These are phyloP conservation scores for Lipomyces mesembrius DNA, from an alignment of 805 yeast genomes.

Conservation along the genomic window DNA sequence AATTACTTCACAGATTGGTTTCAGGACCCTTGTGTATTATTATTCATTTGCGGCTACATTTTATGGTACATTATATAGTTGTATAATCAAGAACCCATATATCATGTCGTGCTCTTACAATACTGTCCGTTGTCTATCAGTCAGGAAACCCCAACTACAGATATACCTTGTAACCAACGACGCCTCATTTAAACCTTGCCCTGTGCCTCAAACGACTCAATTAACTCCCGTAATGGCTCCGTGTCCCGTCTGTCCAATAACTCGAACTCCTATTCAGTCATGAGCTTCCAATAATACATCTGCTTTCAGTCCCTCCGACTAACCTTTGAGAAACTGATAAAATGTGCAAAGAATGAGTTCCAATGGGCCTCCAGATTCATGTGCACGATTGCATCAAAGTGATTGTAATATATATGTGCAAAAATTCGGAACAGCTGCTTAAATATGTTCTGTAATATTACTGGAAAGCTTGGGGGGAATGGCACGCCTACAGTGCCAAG, in stretches of 20 bases:
- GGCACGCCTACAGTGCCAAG: slow-evolving; percentile 51
- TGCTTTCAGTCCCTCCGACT: neutral
- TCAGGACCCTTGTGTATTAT: neutral
- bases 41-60: neutral
- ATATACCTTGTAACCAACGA: neutral
- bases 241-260: slow-evolving; percentile 79
- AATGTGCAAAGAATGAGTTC: slow-evolving; percentile 97
- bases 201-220: slow-evolving; percentile 79
- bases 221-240: slow-evolving; percentile 75
- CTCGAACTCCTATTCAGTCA: slow-evolving; percentile 59
- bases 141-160: neutral
- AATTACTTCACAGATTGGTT: neutral
- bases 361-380: slow-evolving; percentile 93
- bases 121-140: neutral
- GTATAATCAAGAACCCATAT: neutral
- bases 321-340: slow-evolving; percentile 73
- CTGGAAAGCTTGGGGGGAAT: slow-evolving; percentile 82
- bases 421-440: slow-evolving; percentile 93
- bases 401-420: slow-evolving; percentile 93
- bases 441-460: slow-evolving; percentile 83
- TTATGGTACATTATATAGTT: neutral
- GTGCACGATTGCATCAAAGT: slow-evolving; percentile 91
- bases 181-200: slow-evolving; percentile 57
- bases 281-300: neutral
- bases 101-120: neutral